phyloP scores from a whole-genome alignment of 1,284 basidiomycete species.

The Exsudoporus floridanus region DNA sequence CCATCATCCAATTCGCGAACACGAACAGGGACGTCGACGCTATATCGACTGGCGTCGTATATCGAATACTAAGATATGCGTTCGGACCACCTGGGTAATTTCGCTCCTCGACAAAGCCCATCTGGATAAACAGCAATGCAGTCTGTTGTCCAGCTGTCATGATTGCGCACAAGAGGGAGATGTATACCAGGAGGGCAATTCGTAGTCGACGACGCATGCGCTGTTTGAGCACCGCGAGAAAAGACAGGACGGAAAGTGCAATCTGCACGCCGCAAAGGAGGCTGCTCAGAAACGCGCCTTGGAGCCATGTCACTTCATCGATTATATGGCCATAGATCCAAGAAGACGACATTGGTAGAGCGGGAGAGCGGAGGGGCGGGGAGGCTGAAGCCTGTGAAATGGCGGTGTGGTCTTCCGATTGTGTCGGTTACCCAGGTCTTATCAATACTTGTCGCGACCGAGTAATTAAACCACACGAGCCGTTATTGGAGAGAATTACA shows the following conservation, averaged over 20 bases:
- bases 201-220: slow-evolving; percentile 8
- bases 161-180: slow-evolving; percentile 13
- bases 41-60: slow-evolving; percentile 6
- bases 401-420: not conserved
- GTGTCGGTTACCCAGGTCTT: too few relatives aligned
- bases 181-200: slow-evolving; percentile 17
- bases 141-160: slow-evolving; percentile 19
- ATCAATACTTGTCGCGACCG: slow-evolving; percentile 3
- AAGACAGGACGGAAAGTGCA: slow-evolving; percentile 24
- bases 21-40: slow-evolving; percentile 14
- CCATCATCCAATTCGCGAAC: slow-evolving; percentile 28
- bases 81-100: slow-evolving; percentile 25
- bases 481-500: slow-evolving; percentile 7
- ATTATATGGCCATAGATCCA: too few relatives aligned
- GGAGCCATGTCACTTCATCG: slow-evolving; percentile 26
- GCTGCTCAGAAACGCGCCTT: slow-evolving; percentile 25
- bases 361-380: not conserved
- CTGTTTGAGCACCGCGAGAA: slow-evolving; percentile 21
- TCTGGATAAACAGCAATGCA: slow-evolving; percentile 18
- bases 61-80: slow-evolving; percentile 14
- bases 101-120: slow-evolving; percentile 15
- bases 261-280: slow-evolving; percentile 25
- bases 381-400: slow-evolving; percentile 9
- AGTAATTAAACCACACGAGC: not conserved
- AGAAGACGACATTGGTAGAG: slow-evolving; percentile 14